Base-by-base conservation (phyloP, 2,329 filamentous ascomycete genomes). In the Aureobasidium pullulans region DNA sequence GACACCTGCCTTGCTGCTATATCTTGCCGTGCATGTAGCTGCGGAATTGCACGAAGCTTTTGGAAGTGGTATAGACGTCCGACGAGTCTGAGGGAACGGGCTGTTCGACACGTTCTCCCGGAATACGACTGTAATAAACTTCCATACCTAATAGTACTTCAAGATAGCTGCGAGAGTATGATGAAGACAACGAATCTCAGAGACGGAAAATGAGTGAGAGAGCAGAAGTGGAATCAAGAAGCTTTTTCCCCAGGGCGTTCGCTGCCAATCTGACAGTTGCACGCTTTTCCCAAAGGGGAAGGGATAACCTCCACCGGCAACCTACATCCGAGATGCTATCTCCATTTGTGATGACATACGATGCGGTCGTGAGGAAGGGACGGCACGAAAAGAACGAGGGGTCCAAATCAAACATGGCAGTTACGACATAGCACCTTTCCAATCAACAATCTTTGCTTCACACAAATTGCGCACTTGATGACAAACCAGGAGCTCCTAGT, bases 371-470 rank as follows among this genome's bases (percentile, higher is more conserved):
- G 15, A 42, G 39, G 50, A 32, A 40, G 32, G 19, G 43, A 32
- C 50, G 50, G 37, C 50, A 23, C 50, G 34, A 16, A 52, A n/a
- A 40, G 49, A 39, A 34, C 19, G 50, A 54, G 50, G 50, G 50
- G 50, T 11, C n/a, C 13, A 52, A 42, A 32, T 10, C 23, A 34
- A 34, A 54, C 16, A 43, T 54, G 50, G 37, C n/a, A 43, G 39
- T 32, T 7, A 32, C 39, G 8, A 7, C 13, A 32, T 16, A 29
- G 16, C 3, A 10, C 5, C 32, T 28, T 39, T 16, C 16, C 36
- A 23, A 34, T 43, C 29, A 16, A 54, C 15, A 16, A 43, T 29
- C 28, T 7, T 15, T 19, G 19, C 10, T 43, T 4, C n/a, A 5
- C 23, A 9, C 29, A 29, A 19, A 8, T 16, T 19, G 37, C 9